Evolutionary conservation across 1,284 basidiomycete genomes (phyloP), one percentile per base, ranked within the genome.

Genomic region (Leccinum fuscescens): DNA sequence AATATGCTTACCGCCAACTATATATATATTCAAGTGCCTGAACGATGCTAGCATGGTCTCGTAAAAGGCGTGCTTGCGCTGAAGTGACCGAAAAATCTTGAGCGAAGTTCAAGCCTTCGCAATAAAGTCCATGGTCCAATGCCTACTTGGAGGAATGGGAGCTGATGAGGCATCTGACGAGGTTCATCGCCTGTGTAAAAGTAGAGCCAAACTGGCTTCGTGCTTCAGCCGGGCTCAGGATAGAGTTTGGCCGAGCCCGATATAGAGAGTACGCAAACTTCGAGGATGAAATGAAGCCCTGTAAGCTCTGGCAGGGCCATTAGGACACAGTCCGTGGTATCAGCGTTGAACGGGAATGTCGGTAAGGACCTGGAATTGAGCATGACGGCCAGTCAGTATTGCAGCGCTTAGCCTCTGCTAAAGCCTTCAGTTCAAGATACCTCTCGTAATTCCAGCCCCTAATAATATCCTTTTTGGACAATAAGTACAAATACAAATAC

Each of bases 251-350:
- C 29, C 72, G 74, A 4, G 55, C 59, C 49, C 68, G 64, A 60
- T 75, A 79, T 58, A 73, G 63, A 17, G 63, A 55, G 55, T 79
- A 69, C 60, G 75, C 61, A 9, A 55, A 54, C 59, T 75, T 78
- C 17, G 72, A 75, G 17, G 70, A 63, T 11, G 66, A 68, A 54
- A 78, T 70, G 42, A 66, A 62, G 9, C 66, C 63, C 12, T 61
- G 58, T 37, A 78, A 63, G 6, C 69, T 69, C 8, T 58, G 35
- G 70, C 7, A 74, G 17, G 27, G 56, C 62, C 17, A 57, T 67
- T 11, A 79, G 61, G 35, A 79, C 64, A 50, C 63, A 63, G 60
- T 77, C 72, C 4, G 72, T 61, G 48, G 75, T 59, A 61, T 79
- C 75, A 52, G 61, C 52, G 12, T 64, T 39, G 20, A 66, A 56